phyloP scores from a whole-genome alignment of 2,329 filamentous ascomycete genomes.

The Fusarium setosum region DNA sequence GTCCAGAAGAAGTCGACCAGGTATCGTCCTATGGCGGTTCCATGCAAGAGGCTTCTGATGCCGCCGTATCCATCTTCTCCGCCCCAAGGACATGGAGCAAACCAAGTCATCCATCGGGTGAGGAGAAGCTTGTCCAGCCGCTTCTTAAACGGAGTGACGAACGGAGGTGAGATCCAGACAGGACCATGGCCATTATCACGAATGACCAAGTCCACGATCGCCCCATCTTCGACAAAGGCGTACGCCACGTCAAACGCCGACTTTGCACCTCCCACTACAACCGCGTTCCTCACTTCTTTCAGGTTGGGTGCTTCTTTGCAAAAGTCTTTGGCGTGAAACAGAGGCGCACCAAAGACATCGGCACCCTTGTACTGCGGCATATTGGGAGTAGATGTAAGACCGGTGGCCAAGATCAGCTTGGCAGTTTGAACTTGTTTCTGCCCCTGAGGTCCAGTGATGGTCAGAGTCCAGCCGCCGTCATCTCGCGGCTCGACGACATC shows the following conservation, averaged over 20 bases:
- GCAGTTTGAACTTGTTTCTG: no score
- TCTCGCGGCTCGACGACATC: constrained; percentile 49
- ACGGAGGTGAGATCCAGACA: background rate
- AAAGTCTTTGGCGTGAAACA: constrained; percentile 59
- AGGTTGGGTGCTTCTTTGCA: constrained; percentile 45
- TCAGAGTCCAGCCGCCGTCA: constrained; percentile 22
- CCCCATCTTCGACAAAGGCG: constrained; percentile 55
- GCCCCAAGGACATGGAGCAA: constrained; percentile 1
- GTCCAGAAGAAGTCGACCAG: constrained; percentile 55
- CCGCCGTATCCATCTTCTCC: background rate
- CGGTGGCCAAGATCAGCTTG: constrained; percentile 61
- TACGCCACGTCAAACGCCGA: constrained; percentile 64
- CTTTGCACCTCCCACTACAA: constrained; percentile 67
- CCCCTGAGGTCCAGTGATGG: background rate
- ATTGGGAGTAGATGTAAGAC: constrained; percentile 56
- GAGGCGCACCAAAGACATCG: constrained; percentile 48
- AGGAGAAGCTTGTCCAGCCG: background rate
- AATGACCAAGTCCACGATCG: constrained; percentile 33
- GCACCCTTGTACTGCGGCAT: constrained; percentile 51
- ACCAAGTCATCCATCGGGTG: constrained; percentile 9
- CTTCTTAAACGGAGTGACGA: background rate
- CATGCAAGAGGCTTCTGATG: background rate
- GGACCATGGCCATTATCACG: background rate
- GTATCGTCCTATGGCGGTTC: background rate
- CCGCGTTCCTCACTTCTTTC: constrained; percentile 45